Evolutionary conservation across 2,329 filamentous ascomycete species (phyloP).

Genomic region (Knoxdaviesia proteae): DNA sequence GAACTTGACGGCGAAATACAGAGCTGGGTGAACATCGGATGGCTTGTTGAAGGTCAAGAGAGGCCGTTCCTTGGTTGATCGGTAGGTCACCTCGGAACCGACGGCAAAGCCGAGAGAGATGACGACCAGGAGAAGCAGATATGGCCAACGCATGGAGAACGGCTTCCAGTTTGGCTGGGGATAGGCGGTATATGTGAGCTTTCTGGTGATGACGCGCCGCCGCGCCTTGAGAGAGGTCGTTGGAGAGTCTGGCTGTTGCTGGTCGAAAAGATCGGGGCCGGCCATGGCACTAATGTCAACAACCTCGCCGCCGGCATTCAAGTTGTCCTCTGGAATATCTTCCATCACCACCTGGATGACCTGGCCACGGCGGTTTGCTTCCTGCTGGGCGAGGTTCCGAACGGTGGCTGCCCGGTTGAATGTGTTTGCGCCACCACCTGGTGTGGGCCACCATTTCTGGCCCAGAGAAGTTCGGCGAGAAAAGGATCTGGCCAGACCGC

Average conservation of each 20-base stretch:
- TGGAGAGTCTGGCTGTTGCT: constrained; percentile 35
- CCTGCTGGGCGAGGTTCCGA: constrained; percentile 29
- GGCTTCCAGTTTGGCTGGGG: constrained; percentile 48
- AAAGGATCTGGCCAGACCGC: no score
- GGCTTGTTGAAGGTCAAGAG: constrained; percentile 29
- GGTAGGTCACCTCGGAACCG: constrained; percentile 33
- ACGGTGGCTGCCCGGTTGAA: constrained; percentile 18
- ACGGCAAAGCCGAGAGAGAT: constrained; percentile 31
- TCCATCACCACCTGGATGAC: constrained; percentile 38
- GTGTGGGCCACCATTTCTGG: no score
- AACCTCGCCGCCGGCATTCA: constrained; percentile 8
- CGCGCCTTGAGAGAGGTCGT: no score
- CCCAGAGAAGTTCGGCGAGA: no score
- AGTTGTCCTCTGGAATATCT: constrained; percentile 4
- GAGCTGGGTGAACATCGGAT: constrained; percentile 23
- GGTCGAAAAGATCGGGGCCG: constrained; percentile 25
- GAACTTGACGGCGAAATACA: constrained; percentile 44
- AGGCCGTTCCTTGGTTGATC: constrained; percentile 20
- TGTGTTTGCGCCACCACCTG: no score
- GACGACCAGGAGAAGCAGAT: constrained; percentile 29
- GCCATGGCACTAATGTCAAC: constrained; percentile 31
- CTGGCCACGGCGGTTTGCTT: constrained; percentile 37
- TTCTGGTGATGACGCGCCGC: constrained; percentile 3
- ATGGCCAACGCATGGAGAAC: constrained; percentile 42
- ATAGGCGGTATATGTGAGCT: constrained; percentile 29